Conservation (phyloP, 352 stramenopile species). For the Pythium dissotocum region DNA sequence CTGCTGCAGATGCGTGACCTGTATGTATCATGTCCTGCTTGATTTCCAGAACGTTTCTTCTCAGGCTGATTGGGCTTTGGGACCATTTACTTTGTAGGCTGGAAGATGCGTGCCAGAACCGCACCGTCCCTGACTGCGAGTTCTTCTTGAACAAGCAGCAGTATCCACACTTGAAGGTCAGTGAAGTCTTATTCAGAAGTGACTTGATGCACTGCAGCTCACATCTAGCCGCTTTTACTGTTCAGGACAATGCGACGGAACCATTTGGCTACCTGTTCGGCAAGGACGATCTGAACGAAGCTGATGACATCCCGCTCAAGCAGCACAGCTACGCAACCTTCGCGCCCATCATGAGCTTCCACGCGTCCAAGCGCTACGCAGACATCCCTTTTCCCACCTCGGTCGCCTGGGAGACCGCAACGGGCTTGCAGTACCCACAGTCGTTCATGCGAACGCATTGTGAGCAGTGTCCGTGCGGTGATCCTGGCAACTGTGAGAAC, state of each 20-base stretch:
- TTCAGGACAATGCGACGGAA: slow-evolving; percentile 92
- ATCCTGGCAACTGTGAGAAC: slow-evolving; percentile 71
- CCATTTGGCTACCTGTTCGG: slow-evolving; percentile 99
- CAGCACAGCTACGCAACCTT: slow-evolving; percentile 92
- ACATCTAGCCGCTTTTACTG: not conserved
- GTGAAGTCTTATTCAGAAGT: not conserved
- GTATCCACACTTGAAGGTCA: slow-evolving; percentile 97
- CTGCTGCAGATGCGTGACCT: slow-evolving; percentile 96
- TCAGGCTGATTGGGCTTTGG: not conserved
- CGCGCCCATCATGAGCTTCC: slow-evolving; percentile 98
- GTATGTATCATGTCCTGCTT: slow-evolving; percentile 28
- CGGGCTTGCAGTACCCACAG: slow-evolving; percentile 89
- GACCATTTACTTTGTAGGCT: slow-evolving; percentile 48
- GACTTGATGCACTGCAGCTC: slow-evolving; percentile 8
- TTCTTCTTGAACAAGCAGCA: slow-evolving; percentile 99
- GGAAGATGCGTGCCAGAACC: slow-evolving; percentile 93
- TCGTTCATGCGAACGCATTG: slow-evolving; percentile 90
- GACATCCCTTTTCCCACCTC: slow-evolving; percentile 98
- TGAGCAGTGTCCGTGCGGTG: slow-evolving; percentile 66
- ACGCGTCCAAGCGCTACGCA: slow-evolving; percentile 90
- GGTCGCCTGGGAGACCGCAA: slow-evolving; percentile 94
- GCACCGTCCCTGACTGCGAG: slow-evolving; percentile 97
- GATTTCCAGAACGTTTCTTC: not conserved
- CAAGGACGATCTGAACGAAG: slow-evolving; percentile 94
- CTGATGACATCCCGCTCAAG: slow-evolving; percentile 92